Conservation (phyloP, 306 rosid genomes). For the Pterocarpus macrocarpus region DNA sequence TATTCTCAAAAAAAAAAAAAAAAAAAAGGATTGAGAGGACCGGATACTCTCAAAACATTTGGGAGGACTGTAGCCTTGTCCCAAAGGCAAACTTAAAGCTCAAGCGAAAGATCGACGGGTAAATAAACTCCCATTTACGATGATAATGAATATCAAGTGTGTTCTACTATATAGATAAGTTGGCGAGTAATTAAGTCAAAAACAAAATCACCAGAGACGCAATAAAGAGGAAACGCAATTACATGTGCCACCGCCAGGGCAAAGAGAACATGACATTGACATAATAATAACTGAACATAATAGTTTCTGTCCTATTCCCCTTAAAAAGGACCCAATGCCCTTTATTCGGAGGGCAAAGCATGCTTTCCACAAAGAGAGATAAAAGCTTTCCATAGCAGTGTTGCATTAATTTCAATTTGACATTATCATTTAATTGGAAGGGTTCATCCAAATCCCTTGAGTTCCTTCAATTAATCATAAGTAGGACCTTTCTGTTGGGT, state of each 20-base stretch:
- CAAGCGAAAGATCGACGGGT: too few relatives aligned
- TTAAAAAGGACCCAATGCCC: slow-evolving; percentile 49
- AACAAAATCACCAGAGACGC: background rate
- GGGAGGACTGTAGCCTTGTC: too few relatives aligned
- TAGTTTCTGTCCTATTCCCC: slow-evolving; percentile 58
- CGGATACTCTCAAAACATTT: too few relatives aligned
- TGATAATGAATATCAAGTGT: too few relatives aligned
- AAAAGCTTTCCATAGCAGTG: background rate
- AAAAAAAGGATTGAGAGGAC: too few relatives aligned
- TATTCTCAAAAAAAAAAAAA: too few relatives aligned
- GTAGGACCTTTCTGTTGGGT: slow-evolving; percentile 36
- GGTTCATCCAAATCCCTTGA: slow-evolving; percentile 19
- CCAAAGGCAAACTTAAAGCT: too few relatives aligned
- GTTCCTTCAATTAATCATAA: slow-evolving; percentile 35
- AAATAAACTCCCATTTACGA: too few relatives aligned
- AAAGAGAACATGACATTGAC: slow-evolving; percentile 41
- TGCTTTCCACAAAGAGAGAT: slow-evolving; percentile 13
- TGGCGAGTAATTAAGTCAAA: background rate
- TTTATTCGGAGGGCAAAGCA: slow-evolving; percentile 48
- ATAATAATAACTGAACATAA: slow-evolving; percentile 50
- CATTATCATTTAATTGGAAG: slow-evolving; percentile 42
- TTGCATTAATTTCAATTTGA: slow-evolving; percentile 9
- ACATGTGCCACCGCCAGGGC: slow-evolving; percentile 50
- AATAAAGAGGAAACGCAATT: slow-evolving; percentile 15
- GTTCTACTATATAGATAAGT: too few relatives aligned